Percentiles rank a stretch among this genome's conserved stretches.
phyloP scores from a whole-genome alignment of 768 basidiomycete genomes.

The Panaeolus papilionaceus region DNA sequence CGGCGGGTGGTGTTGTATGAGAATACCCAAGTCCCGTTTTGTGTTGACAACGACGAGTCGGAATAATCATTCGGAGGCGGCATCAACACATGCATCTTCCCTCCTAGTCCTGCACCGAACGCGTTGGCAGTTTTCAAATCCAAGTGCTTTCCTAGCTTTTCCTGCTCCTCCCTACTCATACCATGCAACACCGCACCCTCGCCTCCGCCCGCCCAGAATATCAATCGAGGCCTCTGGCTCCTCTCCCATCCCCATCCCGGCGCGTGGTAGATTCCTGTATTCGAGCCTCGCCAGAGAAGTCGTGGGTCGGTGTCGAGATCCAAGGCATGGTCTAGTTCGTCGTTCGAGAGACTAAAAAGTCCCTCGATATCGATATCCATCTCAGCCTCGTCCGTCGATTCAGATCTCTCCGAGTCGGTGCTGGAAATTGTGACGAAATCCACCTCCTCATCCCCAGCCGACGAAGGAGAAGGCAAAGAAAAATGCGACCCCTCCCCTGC shows the following conservation, averaged over 20 bases:
- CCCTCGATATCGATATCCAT: not conserved
- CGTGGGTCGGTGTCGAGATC: conserved; percentile 43
- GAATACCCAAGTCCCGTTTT: not conserved
- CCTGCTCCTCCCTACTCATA: not conserved
- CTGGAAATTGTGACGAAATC: too few relatives aligned
- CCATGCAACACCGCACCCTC: not conserved
- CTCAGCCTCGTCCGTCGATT: not conserved
- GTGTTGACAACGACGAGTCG: not conserved
- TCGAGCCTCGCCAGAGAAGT: conserved; percentile 75
- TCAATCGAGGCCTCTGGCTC: conserved; percentile 24
- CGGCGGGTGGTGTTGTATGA: not conserved
- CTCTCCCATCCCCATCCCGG: conserved; percentile 45
- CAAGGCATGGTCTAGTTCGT: not conserved
- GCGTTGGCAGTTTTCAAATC: not conserved
- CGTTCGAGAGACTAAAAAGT: not conserved
- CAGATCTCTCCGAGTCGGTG: too few relatives aligned
- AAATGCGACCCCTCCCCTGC: conserved; percentile 22
- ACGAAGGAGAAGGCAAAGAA: not conserved
- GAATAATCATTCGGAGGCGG: not conserved
- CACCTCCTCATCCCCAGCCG: too few relatives aligned
- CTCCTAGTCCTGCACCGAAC: conserved; percentile 26
- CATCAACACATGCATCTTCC: conserved; percentile 40
- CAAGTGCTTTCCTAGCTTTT: not conserved
- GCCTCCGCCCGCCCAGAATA: conserved; percentile 26
- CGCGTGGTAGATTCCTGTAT: conserved; percentile 65